These are phyloP conservation scores for Crepidotus variabilis DNA, from an alignment of 768 basidiomycete species.

Conservation along the genomic window DNA sequence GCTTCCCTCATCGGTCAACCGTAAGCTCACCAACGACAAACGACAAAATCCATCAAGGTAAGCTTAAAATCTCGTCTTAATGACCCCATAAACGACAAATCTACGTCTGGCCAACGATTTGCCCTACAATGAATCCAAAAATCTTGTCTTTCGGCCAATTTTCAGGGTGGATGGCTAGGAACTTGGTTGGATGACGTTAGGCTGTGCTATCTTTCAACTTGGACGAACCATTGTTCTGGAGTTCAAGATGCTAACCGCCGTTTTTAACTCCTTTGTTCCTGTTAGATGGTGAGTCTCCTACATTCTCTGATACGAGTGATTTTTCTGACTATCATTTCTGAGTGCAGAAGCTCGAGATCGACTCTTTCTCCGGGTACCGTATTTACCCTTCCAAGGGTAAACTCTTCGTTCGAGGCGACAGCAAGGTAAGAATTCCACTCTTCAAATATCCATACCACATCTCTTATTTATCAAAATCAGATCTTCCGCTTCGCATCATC, in stretches of 20 bases:
- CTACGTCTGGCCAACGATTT: slow-evolving; percentile 6
- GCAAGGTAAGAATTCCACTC: slow-evolving; percentile 59
- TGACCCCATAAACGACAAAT: slow-evolving; percentile 7
- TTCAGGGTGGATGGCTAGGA: background rate
- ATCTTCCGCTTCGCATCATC: slow-evolving; percentile 93
- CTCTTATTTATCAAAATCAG: slow-evolving; percentile 31
- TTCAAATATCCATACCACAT: background rate
- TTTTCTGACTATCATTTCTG: slow-evolving; percentile 17
- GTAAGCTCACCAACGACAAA: slow-evolving; percentile 16
- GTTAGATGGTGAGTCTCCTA: slow-evolving; percentile 38
- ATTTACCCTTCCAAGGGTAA: slow-evolving; percentile 99
- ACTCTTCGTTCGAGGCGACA: slow-evolving; percentile 93
- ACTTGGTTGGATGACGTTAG: slow-evolving; percentile 37
- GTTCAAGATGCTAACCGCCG: slow-evolving; percentile 12
- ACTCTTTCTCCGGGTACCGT: slow-evolving; percentile 94
- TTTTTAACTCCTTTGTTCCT: slow-evolving; percentile 10
- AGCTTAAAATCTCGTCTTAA: slow-evolving; percentile 33
- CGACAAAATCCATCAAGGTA: slow-evolving; percentile 58
- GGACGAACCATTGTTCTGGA: slow-evolving; percentile 29
- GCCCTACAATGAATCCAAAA: slow-evolving; percentile 2
- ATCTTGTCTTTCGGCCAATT: slow-evolving; percentile 8
- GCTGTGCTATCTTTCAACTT: slow-evolving; percentile 10
- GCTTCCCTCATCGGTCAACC: slow-evolving; percentile 5
- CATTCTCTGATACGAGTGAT: background rate
- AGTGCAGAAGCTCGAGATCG: slow-evolving; percentile 93